Conservation (phyloP, 768 basidiomycete species). For the Tricholoma matsutake region DNA sequence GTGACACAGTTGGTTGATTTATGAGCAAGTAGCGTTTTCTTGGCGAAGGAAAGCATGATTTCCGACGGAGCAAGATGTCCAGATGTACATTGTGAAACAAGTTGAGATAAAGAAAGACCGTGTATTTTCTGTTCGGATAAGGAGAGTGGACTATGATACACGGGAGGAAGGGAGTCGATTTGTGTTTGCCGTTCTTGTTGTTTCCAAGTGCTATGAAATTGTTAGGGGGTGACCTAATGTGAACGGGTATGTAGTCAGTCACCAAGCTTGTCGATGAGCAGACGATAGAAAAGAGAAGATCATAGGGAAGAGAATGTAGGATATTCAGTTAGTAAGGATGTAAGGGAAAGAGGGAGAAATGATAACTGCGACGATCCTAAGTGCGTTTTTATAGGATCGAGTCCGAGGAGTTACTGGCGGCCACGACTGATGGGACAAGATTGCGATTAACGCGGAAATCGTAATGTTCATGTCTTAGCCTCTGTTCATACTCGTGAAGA, state of each 20-base stretch:
- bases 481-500: slow-evolving; percentile 13
- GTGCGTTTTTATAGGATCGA: background rate
- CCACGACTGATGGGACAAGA: slow-evolving; percentile 5
- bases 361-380: background rate
- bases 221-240: background rate
- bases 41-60: slow-evolving; percentile 51
- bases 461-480: slow-evolving; percentile 13
- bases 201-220: slow-evolving; percentile 36
- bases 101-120: slow-evolving; percentile 44
- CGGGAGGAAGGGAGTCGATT: slow-evolving; percentile 37
- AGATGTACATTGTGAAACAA: slow-evolving; percentile 42
- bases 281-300: slow-evolving; percentile 13
- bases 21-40: slow-evolving; percentile 52
- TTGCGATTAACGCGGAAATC: slow-evolving; percentile 19
- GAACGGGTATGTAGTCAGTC: background rate
- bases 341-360: background rate
- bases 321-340: background rate
- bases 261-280: slow-evolving; percentile 30
- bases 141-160: slow-evolving; percentile 40
- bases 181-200: slow-evolving; percentile 42
- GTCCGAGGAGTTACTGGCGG: slow-evolving; percentile 19
- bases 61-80: slow-evolving; percentile 38
- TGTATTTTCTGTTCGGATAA: slow-evolving; percentile 45
- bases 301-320: slow-evolving; percentile 4
- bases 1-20: slow-evolving; percentile 64